A percentile compares a stretch with the other conserved stretches of the same genome.
Evolutionary conservation across 805 yeast genomes (phyloP).

Genomic region (Candida maltosa): DNA sequence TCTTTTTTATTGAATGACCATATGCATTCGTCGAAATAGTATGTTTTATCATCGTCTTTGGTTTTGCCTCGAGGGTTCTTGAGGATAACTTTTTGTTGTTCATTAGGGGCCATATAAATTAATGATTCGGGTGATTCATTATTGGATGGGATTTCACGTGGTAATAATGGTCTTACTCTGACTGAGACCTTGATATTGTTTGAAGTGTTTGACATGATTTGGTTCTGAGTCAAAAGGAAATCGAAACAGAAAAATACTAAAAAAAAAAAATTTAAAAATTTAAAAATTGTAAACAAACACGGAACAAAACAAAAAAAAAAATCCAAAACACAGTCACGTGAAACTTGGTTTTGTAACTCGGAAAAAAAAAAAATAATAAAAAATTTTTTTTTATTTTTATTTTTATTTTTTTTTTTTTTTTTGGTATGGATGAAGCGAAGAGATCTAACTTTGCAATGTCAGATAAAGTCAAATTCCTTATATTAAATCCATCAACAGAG

Average conservation of each 20-base stretch:
- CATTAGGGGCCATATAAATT: conserved; percentile 27
- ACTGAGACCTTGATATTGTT: conserved; percentile 47
- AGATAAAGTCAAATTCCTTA: conserved; percentile 30
- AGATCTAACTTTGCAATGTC: conserved; percentile 3
- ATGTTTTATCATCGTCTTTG: conserved; percentile 11
- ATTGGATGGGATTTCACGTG: conserved; percentile 20
- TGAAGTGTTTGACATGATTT: conserved; percentile 4
- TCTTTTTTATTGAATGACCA: conserved; percentile 13
- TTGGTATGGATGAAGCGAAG: too few species aligned
- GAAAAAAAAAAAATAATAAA: too few species aligned
- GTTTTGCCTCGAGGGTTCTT: conserved; percentile 19
- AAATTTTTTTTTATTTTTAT: too few species aligned
- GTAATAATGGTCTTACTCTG: conserved; percentile 47
- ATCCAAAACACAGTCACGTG: too few species aligned
- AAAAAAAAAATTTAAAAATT: neutral
- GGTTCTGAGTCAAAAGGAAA: neutral
- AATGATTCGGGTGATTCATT: conserved; percentile 15
- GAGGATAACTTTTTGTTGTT: conserved; percentile 16
- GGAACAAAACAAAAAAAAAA: too few species aligned
- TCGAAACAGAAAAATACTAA: conserved; percentile 1
- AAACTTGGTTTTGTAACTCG: too few species aligned
- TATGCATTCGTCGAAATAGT: conserved; percentile 16
- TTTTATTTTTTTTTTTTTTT: too few species aligned
- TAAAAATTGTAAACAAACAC: too few species aligned
- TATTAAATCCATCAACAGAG: conserved; percentile 43